These are phyloP conservation scores for Quercus variabilis DNA, from an alignment of 306 rosid genomes.

Conservation along the genomic window DNA sequence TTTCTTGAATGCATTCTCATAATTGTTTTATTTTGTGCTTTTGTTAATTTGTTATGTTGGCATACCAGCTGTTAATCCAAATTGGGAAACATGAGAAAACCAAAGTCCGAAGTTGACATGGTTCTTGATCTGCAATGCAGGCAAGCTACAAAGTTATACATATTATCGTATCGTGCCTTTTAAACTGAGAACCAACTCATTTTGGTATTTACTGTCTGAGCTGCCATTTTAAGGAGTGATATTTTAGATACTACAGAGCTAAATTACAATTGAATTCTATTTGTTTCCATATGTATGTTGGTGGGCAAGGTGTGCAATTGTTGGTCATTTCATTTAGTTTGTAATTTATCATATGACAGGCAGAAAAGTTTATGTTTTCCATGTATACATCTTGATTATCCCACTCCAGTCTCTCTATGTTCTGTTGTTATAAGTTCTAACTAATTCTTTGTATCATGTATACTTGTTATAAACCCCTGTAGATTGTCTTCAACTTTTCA, in stretches of 20 bases:
- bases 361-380: neutral
- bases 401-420: neutral
- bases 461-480: neutral
- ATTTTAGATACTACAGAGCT: neutral
- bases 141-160: neutral
- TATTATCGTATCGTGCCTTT: neutral
- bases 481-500: neutral
- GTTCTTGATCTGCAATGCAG: neutral
- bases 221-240: neutral
- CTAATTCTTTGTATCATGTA: neutral
- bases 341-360: neutral
- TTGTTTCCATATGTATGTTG: neutral
- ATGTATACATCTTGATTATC: neutral
- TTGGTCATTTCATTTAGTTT: neutral
- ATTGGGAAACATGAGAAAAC: too few relatives aligned
- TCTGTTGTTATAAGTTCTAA: neutral
- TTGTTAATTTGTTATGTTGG: neutral
- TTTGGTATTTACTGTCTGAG: neutral
- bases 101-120: neutral
- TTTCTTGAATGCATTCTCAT: neutral
- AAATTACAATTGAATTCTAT: neutral
- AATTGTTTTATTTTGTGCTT: neutral
- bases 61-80: neutral
- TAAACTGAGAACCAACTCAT: neutral
- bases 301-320: neutral